These are phyloP conservation scores for Plantago ovata DNA, from an alignment of 257 asterid genomes.

Conservation along the genomic window DNA sequence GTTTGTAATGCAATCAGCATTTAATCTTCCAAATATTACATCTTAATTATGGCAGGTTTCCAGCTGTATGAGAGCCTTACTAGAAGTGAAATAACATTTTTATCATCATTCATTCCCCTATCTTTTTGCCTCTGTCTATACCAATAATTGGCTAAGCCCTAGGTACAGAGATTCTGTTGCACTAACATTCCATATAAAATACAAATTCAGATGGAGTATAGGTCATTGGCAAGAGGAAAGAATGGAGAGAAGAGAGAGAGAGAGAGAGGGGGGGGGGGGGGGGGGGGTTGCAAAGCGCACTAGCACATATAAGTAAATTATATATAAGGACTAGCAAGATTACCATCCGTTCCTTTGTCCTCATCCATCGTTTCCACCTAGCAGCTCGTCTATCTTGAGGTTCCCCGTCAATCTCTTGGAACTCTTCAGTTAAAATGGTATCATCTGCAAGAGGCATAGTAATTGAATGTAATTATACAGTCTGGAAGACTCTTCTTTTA, in stretches of 20 bases:
- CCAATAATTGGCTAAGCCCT: background rate
- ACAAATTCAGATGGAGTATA: too few species aligned
- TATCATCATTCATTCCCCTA: too few species aligned
- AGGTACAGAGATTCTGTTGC: background rate
- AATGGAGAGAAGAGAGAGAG: too few species aligned
- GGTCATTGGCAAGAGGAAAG: too few species aligned
- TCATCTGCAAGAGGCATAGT: constrained; percentile 41
- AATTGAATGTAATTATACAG: background rate
- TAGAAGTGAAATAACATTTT: too few species aligned
- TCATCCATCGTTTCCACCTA: constrained; percentile 57
- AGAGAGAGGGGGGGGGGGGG: too few species aligned
- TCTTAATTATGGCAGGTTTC: background rate
- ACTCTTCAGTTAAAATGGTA: constrained; percentile 59
- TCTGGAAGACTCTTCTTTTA: background rate
- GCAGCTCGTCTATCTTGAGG: constrained; percentile 76
- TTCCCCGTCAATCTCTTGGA: constrained; percentile 73
- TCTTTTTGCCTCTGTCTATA: background rate
- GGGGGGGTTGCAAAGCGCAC: too few species aligned
- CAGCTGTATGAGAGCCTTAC: too few species aligned
- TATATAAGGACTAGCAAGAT: constrained; percentile 13
- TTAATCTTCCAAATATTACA: constrained; percentile 1
- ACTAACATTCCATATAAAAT: background rate
- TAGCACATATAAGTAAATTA: constrained; percentile 1
- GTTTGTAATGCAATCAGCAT: constrained; percentile 6
- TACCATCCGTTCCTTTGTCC: constrained; percentile 80